These are phyloP conservation scores for Cladosporium halotolerans DNA, from an alignment of 2,329 filamentous ascomycete genomes.

Conservation along the genomic window DNA sequence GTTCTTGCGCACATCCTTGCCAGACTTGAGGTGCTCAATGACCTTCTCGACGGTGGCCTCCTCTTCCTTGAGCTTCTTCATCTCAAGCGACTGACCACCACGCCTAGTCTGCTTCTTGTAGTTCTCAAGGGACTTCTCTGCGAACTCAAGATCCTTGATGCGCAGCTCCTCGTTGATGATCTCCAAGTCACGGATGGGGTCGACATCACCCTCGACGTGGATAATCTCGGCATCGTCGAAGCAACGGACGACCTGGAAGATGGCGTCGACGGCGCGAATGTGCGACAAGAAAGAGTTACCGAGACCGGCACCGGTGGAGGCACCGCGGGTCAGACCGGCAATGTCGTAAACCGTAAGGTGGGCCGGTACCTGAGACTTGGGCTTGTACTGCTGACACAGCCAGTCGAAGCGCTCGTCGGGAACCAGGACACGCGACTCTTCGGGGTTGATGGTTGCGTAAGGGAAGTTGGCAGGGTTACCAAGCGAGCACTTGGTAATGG, in stretches of 20 bases:
- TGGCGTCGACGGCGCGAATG: constrained; percentile 65
- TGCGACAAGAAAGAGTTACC: constrained; percentile 98
- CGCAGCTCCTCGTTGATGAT: constrained; percentile 96
- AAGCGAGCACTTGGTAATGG: constrained; percentile 94
- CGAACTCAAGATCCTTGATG: constrained; percentile 97
- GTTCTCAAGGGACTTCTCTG: constrained; percentile 88
- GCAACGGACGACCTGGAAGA: constrained; percentile 37
- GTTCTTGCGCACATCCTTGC: constrained; percentile 90
- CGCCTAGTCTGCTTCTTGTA: constrained; percentile 90
- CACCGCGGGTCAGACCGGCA: constrained; percentile 89
- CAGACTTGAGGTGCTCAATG: constrained; percentile 71
- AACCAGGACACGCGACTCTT: constrained; percentile 95
- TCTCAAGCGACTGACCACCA: constrained; percentile 91
- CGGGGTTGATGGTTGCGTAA: constrained; percentile 97
- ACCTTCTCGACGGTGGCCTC: constrained; percentile 90
- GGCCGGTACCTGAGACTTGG: constrained; percentile 93
- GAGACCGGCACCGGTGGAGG: constrained; percentile 93
- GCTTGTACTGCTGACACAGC: constrained; percentile 93
- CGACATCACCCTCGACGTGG: constrained; percentile 97
- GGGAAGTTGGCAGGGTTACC: constrained; percentile 99
- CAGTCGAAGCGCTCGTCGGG: constrained; percentile 95
- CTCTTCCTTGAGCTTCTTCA: constrained; percentile 95
- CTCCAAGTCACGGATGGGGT: constrained; percentile 85
- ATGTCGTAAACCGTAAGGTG: constrained; percentile 99
- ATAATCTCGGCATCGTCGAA: constrained; percentile 98